phyloP scores from a whole-genome alignment of 805 yeast genomes.

The Candida ovalis region DNA sequence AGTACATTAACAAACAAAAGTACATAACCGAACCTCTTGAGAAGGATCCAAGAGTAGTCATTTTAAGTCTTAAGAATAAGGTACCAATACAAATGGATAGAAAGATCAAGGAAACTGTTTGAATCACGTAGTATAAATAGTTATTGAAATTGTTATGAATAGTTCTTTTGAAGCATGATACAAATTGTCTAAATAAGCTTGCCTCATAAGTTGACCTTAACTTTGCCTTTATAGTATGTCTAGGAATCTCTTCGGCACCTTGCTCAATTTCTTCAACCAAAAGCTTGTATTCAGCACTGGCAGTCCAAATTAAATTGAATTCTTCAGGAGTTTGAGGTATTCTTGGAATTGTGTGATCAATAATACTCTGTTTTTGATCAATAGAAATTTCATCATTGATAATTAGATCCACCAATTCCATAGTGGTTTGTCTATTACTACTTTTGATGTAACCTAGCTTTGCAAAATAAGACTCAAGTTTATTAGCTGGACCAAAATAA shows the following conservation, averaged over 20 bases:
- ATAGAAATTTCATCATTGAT: conserved; percentile 12
- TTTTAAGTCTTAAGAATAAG: conserved; percentile 50
- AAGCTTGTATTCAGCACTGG: conserved; percentile 41
- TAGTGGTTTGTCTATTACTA: conserved; percentile 18
- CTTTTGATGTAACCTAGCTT: conserved; percentile 51
- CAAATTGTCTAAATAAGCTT: conserved; percentile 45
- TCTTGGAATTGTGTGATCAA: conserved; percentile 17
- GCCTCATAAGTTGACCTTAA: conserved; percentile 43
- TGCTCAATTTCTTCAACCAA: conserved; percentile 33
- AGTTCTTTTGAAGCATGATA: conserved; percentile 46
- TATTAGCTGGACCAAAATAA: conserved; percentile 45
- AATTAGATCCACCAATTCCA: conserved; percentile 26
- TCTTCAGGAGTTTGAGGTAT: conserved; percentile 64
- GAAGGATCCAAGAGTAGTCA: conserved; percentile 52
- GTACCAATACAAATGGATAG: conserved; percentile 66
- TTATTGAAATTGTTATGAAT: conserved; percentile 57
- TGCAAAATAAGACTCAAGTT: conserved; percentile 55
- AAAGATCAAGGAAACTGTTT: conserved; percentile 43
- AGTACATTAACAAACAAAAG: conserved; percentile 52
- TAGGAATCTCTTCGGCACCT: conserved; percentile 18
- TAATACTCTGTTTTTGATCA: conserved; percentile 20
- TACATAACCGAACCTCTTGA: conserved; percentile 62
- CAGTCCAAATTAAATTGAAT: conserved; percentile 55
- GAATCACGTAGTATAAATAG: conserved; percentile 44
- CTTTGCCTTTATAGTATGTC: conserved; percentile 35